Base-by-base conservation (phyloP, 225 moss, liverwort and hornwort genomes). In the Neckera pumila region DNA sequence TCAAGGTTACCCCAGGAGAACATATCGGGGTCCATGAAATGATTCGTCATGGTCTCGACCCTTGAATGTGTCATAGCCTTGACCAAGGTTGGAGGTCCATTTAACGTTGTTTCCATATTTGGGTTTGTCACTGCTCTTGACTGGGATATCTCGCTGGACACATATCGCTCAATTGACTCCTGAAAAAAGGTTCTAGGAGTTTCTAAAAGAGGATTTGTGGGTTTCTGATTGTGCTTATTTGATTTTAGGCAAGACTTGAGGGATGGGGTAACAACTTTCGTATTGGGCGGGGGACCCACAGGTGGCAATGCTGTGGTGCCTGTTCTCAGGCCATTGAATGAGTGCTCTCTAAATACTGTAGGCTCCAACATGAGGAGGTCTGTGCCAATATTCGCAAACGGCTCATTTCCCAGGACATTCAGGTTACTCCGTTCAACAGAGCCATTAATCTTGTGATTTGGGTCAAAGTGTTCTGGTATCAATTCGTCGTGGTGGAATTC, bases 181-280 rank as follows among this genome's bases (percentile, higher is more conserved):
- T 91, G 91, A 70, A 49, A 59, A 53, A 66, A 56, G 62, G 45
- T 40, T 72, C 77, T 86, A 77, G 86, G 73, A 81, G 65, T 86
- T 72, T 90, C 85, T 80, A 79, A 57, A 74, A 49, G 66, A 80
- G 40, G 49, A 62, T 77, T 61, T 14, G 59, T 49, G 49, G 65
- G 72, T 54, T 62, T 87, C 60, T 89, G 86, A 59, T 82, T 77
- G 31, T 89, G 76, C 53, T 87, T 89, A 43, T 81, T 91, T 77
- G 92, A 49, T 83, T 94, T 94, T 62, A 94, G 88, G 87, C 94
- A 94, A 73, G 94, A 91, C 81, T 92, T 94, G 80, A 94, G 91
- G 81, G 90, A 56, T 47, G 91, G 88, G 13, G 72, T 49, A 70
- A 79, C 19, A 62, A 60, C 45, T 69, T 85, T 90, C 36, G 70